A percentile compares a stretch with the other conserved stretches of the same genome.
Conservation (phyloP, 805 yeast genomes). For the Teunomyces pallodes region DNA sequence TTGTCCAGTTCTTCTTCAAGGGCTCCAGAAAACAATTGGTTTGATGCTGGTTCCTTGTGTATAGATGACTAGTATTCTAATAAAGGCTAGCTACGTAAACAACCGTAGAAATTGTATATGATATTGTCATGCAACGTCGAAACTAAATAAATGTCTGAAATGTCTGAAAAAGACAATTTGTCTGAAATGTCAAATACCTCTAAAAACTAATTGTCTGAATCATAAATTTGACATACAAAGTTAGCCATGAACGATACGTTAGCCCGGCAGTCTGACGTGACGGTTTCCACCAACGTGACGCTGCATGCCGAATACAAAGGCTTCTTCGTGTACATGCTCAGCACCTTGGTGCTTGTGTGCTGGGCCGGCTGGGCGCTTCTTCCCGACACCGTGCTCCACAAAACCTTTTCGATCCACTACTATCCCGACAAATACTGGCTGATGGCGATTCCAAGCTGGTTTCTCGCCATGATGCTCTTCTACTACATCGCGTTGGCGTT, state of each 20-base stretch:
- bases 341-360: slow-evolving; percentile 51
- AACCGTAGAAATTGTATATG: too few relatives aligned
- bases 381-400: slow-evolving; percentile 55
- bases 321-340: slow-evolving; percentile 74
- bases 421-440: slow-evolving; percentile 95
- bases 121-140: too few relatives aligned
- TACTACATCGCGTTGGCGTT: slow-evolving; percentile 66
- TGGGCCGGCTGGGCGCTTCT: slow-evolving; percentile 74
- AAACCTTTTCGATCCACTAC: slow-evolving; percentile 56
- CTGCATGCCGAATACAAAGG: slow-evolving; percentile 81
- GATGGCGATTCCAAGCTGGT: slow-evolving; percentile 67
- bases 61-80: too few relatives aligned
- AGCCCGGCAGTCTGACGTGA: slow-evolving; percentile 67
- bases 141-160: too few relatives aligned
- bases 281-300: slow-evolving; percentile 51
- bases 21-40: slow-evolving; percentile 68
- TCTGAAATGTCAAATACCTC: not conserved
- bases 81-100: too few relatives aligned
- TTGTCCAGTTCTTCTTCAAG: slow-evolving; percentile 70
- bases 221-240: too few relatives aligned
- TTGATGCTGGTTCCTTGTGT: slow-evolving; percentile 12
- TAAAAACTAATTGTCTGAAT: not conserved
- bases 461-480: slow-evolving; percentile 69
- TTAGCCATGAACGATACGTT: slow-evolving; percentile 40
- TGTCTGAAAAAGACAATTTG: too few relatives aligned